Evolutionary conservation across 208 protist species (phyloP), one percentile per base, ranked within the genome.

Genomic region (Trypanosomatidae sp.): DNA sequence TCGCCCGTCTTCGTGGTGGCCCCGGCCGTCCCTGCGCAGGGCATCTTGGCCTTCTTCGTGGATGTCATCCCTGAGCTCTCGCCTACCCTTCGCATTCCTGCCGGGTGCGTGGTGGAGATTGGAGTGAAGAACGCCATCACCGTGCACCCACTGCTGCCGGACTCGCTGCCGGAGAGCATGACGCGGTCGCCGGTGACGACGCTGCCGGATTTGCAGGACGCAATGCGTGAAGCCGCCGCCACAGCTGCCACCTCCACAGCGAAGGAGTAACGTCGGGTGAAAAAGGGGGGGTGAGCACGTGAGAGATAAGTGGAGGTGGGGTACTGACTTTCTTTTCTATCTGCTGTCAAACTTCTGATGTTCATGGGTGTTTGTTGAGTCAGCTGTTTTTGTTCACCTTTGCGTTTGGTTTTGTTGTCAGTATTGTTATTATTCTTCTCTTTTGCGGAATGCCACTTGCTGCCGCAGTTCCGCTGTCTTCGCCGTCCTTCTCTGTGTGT

Each of bases 61-160:
- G 92, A 95, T 70, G 76, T 92, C 43, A 81, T 93, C 30, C 92
- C 92, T 17, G 89, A 96, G 79, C 71, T 87, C 65, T 89, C 87
- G 12, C 90, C 90, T 28, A 87, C 81, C 10, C 62, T 96, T 9
- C 84, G 87, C 25, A 66, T 96, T 2, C 92, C 92, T 0, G 52
- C 43, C 12, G 80, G 91, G 68, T 86, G 86, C 43, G 88, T 96
- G 10, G 79, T 96, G 10, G 92, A 96, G 76, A 84, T 96, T 53
- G 85, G 83, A 15, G 83, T 96, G 1, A 93, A 92, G 65, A 81
- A 88, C 41, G 82, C 87, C 17, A 82, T 96, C 52, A 89, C 81
- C 39, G 74, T 96, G 13, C 92, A 96, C 66, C 82, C 85, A 33
- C 80, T 94, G 66, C 70, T 89, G 71, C 75, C 80, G 22, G 66